Evolutionary conservation across 1,284 basidiomycete species (phyloP), one percentile per base, ranked within the genome.

Genomic region (Entoloma clypeatum): DNA sequence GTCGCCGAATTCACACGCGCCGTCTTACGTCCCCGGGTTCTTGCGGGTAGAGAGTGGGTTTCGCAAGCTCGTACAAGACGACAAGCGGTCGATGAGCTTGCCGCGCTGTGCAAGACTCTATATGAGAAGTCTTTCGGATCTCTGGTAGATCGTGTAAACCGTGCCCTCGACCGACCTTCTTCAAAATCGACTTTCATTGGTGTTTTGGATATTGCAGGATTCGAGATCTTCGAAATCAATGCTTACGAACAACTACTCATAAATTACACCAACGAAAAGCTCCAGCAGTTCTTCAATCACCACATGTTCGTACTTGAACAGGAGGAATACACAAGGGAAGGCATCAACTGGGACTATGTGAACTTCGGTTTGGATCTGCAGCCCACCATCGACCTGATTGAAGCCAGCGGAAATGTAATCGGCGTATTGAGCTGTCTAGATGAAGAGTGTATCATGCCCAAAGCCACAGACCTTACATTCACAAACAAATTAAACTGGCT

Each of bases 301-400:
- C 96, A 99, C 65, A 99, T 99, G 96, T 99, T 99, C 63, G 93
- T 97, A 9, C 79, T 99, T 27, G 96, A 99, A 69, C 96, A 99
- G 63, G 95, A 99, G 61, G 96, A 99, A 64, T 99, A 99, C 65
- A 79, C 92, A 9, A 81, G 96, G 18, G 96, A 99, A 62, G 86
- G 86, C 30, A 99, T 99, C 62, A 85, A 95, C 48, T 99, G 96
- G 96, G 87, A 96, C 59, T 98, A 96, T 59, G 87, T 97, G 66
- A 97, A 99, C 68, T 99, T 99, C 61, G 96, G 95, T 11, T 75
- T 98, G 34, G 95, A 99, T 62, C 72, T 99, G 6, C 96, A 99
- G 61, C 95, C 96, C 0, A 99, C 96, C 0, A 99, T 99, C 62
- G 95, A 99, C 59, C 80, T 99, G 41, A 99, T 99, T 56, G 96